A percentile compares a stretch with the other conserved stretches of the same genome.
phyloP scores from a whole-genome alignment of 1,139 yeast species.

The Diutina catenulata region DNA sequence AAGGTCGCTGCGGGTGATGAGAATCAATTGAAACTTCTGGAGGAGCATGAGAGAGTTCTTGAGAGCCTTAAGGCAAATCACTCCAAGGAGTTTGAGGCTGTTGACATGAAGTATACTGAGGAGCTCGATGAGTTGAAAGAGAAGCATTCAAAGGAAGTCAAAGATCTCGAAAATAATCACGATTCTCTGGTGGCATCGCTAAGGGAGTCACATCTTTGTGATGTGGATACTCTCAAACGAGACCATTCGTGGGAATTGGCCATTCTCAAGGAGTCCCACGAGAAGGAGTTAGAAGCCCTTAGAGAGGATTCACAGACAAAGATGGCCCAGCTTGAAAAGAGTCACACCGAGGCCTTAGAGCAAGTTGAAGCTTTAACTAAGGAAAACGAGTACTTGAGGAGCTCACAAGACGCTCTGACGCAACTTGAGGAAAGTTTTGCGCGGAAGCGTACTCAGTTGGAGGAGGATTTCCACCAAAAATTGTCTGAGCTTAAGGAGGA shows the following conservation, averaged over 20 bases:
- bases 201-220: neutral
- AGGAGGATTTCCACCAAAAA: no score
- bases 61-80: conserved; percentile 6
- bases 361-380: conserved; percentile 9
- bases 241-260: neutral
- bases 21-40: neutral
- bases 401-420: conserved; percentile 7
- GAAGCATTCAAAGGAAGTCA: neutral
- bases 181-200: neutral
- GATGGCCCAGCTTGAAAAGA: conserved; percentile 6
- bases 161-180: neutral
- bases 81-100: conserved; percentile 5
- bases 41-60: neutral
- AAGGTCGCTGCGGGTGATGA: neutral
- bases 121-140: conserved; percentile 6
- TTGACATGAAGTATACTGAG: conserved; percentile 6
- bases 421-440: no score
- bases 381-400: conserved; percentile 8
- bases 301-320: conserved; percentile 5
- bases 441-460: no score
- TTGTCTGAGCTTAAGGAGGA: neutral
- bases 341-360: conserved; percentile 7
- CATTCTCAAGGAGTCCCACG: neutral
- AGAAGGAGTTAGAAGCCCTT: conserved; percentile 14
- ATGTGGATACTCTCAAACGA: neutral